Evolutionary conservation across 202 grass and related monocot genomes (phyloP).

Genomic region (Zoysia matrella): DNA sequence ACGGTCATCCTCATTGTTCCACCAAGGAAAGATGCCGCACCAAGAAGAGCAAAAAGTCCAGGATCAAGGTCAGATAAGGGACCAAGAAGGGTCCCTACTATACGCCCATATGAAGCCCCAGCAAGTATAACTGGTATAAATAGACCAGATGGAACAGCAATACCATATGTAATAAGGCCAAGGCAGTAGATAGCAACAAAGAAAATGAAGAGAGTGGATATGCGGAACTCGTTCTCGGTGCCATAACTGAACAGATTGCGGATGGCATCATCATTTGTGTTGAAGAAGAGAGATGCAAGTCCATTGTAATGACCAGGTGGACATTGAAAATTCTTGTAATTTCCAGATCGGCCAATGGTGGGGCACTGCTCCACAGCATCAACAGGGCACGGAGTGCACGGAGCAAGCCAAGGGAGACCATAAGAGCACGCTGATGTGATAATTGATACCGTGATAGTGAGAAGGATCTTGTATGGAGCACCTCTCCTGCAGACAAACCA

Average conservation of each 20-base stretch:
- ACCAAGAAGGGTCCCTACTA: constrained; percentile 82
- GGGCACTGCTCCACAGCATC: constrained; percentile 36
- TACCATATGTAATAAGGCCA: constrained; percentile 84
- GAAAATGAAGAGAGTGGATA: constrained; percentile 81
- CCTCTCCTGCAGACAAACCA: constrained; percentile 65
- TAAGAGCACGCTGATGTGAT: constrained; percentile 87
- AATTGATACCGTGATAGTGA: constrained; percentile 79
- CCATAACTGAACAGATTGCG: constrained; percentile 90
- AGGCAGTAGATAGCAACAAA: constrained; percentile 78
- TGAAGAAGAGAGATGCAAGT: constrained; percentile 96
- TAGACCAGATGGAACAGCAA: constrained; percentile 93
- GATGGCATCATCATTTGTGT: constrained; percentile 95
- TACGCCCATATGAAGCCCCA: constrained; percentile 84
- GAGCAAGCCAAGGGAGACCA: constrained; percentile 89
- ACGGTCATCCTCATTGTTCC: constrained; percentile 99
- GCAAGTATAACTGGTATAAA: constrained; percentile 96
- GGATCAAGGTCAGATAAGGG: constrained; percentile 77
- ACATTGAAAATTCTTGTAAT: constrained; percentile 92
- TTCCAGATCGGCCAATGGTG: constrained; percentile 84
- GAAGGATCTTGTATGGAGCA: constrained; percentile 4
- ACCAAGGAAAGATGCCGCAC: constrained; percentile 50
- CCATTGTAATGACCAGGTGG: constrained; percentile 81
- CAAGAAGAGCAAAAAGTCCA: constrained; percentile 75
- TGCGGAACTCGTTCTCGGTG: constrained; percentile 75
- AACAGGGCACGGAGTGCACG: constrained; percentile 71